Evolutionary conservation across 1,139 yeast species (phyloP).

Genomic region (Hyphopichia khmerensis): DNA sequence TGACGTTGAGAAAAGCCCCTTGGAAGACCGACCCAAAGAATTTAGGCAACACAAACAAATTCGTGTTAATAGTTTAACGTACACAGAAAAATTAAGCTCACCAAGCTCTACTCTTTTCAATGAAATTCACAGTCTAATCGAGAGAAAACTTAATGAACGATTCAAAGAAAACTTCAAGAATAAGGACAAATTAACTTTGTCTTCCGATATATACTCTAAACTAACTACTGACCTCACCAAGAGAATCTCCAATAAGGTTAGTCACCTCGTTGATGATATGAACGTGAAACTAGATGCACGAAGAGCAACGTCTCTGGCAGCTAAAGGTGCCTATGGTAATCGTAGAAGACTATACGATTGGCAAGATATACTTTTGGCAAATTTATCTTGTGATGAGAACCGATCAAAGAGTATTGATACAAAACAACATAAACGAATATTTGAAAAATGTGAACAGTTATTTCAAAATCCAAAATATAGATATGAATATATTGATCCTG

Average conservation of each 20-base stretch:
- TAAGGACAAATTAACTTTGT: slow-evolving; percentile 10
- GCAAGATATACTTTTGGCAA: slow-evolving; percentile 28
- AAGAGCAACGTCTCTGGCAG: slow-evolving; percentile 1
- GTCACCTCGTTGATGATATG: slow-evolving; percentile 4
- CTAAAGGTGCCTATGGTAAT: not conserved
- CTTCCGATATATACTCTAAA: slow-evolving; percentile 20
- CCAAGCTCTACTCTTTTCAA: slow-evolving; percentile 32
- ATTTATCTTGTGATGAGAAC: slow-evolving; percentile 16
- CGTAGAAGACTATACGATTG: slow-evolving; percentile 16
- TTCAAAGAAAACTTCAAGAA: slow-evolving; percentile 9
- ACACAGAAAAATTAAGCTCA: slow-evolving; percentile 18
- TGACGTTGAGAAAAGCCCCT: not conserved
- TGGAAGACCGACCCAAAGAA: not conserved
- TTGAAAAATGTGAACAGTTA: slow-evolving; percentile 20
- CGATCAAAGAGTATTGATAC: slow-evolving; percentile 12
- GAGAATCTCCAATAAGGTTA: slow-evolving; percentile 20
- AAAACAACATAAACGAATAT: slow-evolving; percentile 11
- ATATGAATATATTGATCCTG: not conserved
- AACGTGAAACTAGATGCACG: not conserved
- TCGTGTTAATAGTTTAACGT: not conserved
- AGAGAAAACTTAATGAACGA: slow-evolving; percentile 25
- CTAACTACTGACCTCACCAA: slow-evolving; percentile 18
- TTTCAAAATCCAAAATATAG: slow-evolving; percentile 14
- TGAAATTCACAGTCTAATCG: slow-evolving; percentile 40
- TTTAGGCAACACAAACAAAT: not conserved